A percentile compares a stretch with the other conserved stretches of the same genome.
Conservation (phyloP, 1,139 yeast genomes). For the Pichia sp. region DNA sequence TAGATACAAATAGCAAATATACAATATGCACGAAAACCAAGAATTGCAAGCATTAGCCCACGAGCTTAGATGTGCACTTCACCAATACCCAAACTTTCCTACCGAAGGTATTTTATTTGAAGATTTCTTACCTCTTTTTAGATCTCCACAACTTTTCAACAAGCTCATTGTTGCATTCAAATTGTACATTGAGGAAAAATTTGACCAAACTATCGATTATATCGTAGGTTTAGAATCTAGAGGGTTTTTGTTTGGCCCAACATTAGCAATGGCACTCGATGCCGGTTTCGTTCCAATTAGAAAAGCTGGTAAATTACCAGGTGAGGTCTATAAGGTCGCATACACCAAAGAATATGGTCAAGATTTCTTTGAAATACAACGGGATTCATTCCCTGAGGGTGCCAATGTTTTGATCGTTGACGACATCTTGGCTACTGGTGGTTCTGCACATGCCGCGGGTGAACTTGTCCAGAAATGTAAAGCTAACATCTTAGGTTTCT, state of each 20-base stretch:
- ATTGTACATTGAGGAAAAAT: constrained; percentile 57
- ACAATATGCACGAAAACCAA: constrained; percentile 13
- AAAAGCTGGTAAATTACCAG: constrained; percentile 94
- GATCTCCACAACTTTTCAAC: constrained; percentile 73
- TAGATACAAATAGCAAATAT: neutral
- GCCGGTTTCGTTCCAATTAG: constrained; percentile 94
- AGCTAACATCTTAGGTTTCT: constrained; percentile 71
- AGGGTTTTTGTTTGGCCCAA: constrained; percentile 94
- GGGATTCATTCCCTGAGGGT: constrained; percentile 73
- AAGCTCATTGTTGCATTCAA: constrained; percentile 78
- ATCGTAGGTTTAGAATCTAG: constrained; percentile 94
- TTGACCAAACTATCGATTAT: constrained; percentile 63
- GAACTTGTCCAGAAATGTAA: constrained; percentile 63
- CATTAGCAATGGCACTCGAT: constrained; percentile 81
- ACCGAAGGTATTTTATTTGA: constrained; percentile 88
- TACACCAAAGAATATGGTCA: constrained; percentile 90
- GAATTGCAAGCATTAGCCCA: constrained; percentile 38
- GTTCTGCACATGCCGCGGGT: constrained; percentile 93
- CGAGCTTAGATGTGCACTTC: constrained; percentile 61
- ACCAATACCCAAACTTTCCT: constrained; percentile 92
- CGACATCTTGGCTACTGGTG: constrained; percentile 97
- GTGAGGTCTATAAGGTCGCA: constrained; percentile 65
- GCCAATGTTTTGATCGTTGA: constrained; percentile 83
- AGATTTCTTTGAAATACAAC: constrained; percentile 86
- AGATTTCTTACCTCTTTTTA: constrained; percentile 91